Conservation (phyloP, 2,329 filamentous ascomycete genomes). For the Fusarium sp. region DNA sequence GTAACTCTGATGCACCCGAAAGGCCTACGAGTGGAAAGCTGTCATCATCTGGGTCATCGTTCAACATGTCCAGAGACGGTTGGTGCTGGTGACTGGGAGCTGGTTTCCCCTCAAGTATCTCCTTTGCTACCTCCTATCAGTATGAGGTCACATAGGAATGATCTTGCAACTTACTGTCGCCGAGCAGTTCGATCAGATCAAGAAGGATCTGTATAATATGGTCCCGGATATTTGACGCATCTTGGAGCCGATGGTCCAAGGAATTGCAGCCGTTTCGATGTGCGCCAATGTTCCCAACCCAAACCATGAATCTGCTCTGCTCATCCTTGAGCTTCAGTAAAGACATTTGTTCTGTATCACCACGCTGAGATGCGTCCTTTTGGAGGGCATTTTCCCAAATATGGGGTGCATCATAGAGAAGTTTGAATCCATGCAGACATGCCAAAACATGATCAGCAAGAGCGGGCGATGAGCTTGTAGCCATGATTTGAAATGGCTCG, state of each 20-base stretch:
- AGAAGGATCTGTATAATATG: background rate
- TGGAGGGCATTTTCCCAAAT: fast-evolving
- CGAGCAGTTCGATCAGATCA: background rate
- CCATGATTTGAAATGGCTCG: no score
- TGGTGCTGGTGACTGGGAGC: no score
- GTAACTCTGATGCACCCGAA: background rate
- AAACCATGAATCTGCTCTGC: conserved; percentile 25
- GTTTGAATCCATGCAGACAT: background rate
- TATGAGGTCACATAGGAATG: fast-evolving
- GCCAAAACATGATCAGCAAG: background rate
- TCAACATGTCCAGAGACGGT: no score
- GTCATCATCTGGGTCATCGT: background rate
- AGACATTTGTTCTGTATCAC: fast-evolving
- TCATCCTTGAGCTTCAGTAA: background rate
- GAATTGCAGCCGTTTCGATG: conserved; percentile 13
- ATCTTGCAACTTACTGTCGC: background rate
- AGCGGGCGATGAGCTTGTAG: no score
- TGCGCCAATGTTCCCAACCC: conserved; percentile 19
- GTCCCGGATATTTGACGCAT: conserved; percentile 7
- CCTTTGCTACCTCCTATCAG: background rate
- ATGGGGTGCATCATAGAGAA: background rate
- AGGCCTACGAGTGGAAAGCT: no score
- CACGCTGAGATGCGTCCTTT: fast-evolving
- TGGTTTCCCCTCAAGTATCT: background rate
- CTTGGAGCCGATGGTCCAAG: conserved; percentile 14